A percentile compares a stretch with the other conserved stretches of the same genome.
Conservation (phyloP, 441 rosid species). For the Gossypium armourianum region DNA sequence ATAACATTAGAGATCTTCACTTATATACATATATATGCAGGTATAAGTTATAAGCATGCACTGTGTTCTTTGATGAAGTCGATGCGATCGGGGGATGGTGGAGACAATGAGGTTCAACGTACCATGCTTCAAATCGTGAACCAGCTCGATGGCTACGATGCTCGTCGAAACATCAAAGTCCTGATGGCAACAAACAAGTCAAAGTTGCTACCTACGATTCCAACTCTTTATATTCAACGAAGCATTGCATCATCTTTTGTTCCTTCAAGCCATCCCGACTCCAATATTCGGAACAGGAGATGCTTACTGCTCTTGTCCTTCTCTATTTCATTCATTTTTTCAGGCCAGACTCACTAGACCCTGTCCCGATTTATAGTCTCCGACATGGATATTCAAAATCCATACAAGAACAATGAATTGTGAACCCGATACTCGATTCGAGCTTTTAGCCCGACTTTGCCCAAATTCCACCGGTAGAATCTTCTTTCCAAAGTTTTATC, state of each 20-base stretch:
- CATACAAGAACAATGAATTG: not conserved
- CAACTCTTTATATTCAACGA: not conserved
- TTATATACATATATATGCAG: no score
- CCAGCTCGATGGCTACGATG: constrained; percentile 5
- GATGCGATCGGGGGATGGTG: not conserved
- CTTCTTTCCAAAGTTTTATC: not conserved
- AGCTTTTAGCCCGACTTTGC: constrained; percentile 90
- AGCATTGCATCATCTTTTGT: no score
- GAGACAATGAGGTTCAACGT: constrained; percentile 3
- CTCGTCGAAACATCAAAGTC: constrained; percentile 1
- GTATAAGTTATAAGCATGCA: not conserved
- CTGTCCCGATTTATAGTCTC: constrained; percentile 36
- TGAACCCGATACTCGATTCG: constrained; percentile 37
- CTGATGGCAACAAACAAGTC: constrained; percentile 73
- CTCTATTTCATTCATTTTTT: not conserved
- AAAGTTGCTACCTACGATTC: not conserved
- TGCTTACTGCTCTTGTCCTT: not conserved
- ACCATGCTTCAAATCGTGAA: not conserved
- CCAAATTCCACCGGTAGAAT: constrained; percentile 75
- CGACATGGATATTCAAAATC: not conserved
- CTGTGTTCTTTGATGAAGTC: constrained; percentile 2
- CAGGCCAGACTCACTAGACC: constrained; percentile 90
- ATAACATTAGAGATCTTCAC: no score
- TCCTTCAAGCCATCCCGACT: no score
- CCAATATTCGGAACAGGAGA: not conserved